Evolutionary conservation across 176 grass and related monocot genomes (phyloP), one percentile per base, ranked within the genome.

Genomic region (Eleusine indica): DNA sequence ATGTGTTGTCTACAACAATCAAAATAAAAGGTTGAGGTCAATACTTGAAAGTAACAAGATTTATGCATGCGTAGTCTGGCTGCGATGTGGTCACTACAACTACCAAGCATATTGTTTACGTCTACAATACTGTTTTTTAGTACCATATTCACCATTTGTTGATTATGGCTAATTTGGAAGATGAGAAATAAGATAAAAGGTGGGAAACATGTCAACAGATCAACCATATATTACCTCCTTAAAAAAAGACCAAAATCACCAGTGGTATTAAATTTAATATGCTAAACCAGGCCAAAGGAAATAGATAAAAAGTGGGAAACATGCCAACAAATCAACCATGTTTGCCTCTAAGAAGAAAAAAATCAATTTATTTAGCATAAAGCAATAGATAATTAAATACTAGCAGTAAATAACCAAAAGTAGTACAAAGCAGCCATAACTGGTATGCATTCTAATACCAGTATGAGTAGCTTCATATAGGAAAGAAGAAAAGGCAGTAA

Each of bases 1-100:
- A 92, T 91, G 88, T 80, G 89, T 87, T 93, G 95, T 98, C 92
- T 98, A 68, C 30, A 38, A n/a, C 57, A 32, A 81, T 77, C 10
- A 82, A 71, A 70, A 25, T 74, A 44, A 80, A 15, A 38, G 82
- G 2, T 70, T 15, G 9, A 76, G 42, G 21, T 3, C n/a, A 69
- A 70, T 62, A 7, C 0, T 30, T 12, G n/a, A 9, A 75, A 74
- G 25, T 25, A 25, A 25, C 25, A 25, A n/a, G 18, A 70, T 25
- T 0, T 43, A 25, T 10, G 30, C 4, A n/a, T 15, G 42, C 16
- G 28, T 17, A 69, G 22, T 22, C 76, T 30, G 32, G 10, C 2
- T n/a, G 15, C 35, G 4, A 14, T 35, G 18, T 12, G 17, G 39
- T 77, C 18, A 29, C 76, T 73, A 4, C 42, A 41, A 7, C 13